Percentiles rank a stretch among this genome's conserved stretches.
Evolutionary conservation across 257 asterid genomes (phyloP).

Genomic region (Fraxinus excelsior): DNA sequence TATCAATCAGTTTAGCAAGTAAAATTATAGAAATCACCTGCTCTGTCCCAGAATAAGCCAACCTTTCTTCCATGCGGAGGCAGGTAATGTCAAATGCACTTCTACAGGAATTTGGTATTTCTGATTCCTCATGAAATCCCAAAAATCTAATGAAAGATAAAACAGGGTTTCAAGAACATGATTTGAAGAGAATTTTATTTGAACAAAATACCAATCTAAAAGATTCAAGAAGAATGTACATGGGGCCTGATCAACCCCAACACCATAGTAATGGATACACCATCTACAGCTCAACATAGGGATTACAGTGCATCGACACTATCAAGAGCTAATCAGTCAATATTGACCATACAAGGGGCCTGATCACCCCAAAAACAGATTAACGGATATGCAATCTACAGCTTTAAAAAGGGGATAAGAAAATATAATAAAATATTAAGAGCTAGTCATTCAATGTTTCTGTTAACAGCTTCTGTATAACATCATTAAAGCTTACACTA

Average conservation of each 20-base stretch:
- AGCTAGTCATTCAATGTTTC: neutral
- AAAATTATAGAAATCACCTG: constrained; percentile 42
- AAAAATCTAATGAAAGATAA: constrained; percentile 48
- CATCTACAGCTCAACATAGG: neutral
- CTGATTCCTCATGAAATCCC: constrained; percentile 67
- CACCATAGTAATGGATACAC: neutral
- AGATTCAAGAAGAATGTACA: neutral
- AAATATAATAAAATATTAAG: neutral
- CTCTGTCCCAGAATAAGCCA: constrained; percentile 68
- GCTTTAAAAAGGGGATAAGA: neutral
- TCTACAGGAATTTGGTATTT: constrained; percentile 62
- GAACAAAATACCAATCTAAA: neutral
- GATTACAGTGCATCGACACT: neutral
- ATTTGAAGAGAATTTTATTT: neutral
- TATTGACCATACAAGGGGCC: neutral
- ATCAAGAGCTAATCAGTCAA: neutral
- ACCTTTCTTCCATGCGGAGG: constrained; percentile 77
- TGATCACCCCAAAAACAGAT: neutral
- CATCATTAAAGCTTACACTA: constrained; percentile 57
- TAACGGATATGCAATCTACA: neutral
- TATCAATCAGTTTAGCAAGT: neutral
- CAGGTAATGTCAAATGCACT: constrained; percentile 75
- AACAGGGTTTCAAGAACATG: neutral
- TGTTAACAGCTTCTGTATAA: neutral
- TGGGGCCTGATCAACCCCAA: neutral